Evolutionary conservation across 2,329 filamentous ascomycete species (phyloP), one percentile per base, ranked within the genome.

Genomic region (Colletotrichum coccodes): DNA sequence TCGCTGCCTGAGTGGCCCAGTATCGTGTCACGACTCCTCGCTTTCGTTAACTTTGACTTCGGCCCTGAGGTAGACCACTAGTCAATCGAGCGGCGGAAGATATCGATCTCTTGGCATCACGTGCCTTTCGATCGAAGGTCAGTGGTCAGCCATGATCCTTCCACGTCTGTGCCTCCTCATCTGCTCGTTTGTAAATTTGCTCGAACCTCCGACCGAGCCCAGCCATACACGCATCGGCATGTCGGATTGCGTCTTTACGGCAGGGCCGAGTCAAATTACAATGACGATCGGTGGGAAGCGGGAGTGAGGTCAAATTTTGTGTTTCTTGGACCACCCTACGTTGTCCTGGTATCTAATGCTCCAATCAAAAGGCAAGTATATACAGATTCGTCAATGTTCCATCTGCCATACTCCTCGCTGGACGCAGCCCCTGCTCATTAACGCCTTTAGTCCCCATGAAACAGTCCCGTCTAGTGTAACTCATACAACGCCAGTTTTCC

Each of bases 301-400:
- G 26, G 23, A 44, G n/a, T 34, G 30, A 57, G 40, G 46, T 44
- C 21, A 32, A 40, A 40, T 61, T 64, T 38, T 40, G 8, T 34
- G 7, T 36, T 46, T 44, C 18, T 30, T 57, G 30, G 44, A 64
- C 60, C 42, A 34, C 30, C 53, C 30, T 40, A 26, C 34, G 47
- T 40, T 50, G 32, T 53, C 65, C 65, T 68, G 60, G 60, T 68
- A 68, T 68, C 53, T 49, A 59, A 42, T 46, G n/a, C 32, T 59
- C 23, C 34, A 26, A 28, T 44, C 30, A 64, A 53, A 59, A 28
- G 16, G 28, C 3, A 57, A 26, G n/a, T 59, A 53, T 64, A 38
- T 68, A 68, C 64, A 67, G 28, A 7, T 28, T 38, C 44, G 53
- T 46, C 11, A n/a, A 34, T n/a, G 44, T 36, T 28, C 50, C n/a